A percentile compares a stretch with the other conserved stretches of the same genome.
These are phyloP conservation scores for Tephrocybe sp. DNA, from an alignment of 768 basidiomycete species.

Conservation along the genomic window DNA sequence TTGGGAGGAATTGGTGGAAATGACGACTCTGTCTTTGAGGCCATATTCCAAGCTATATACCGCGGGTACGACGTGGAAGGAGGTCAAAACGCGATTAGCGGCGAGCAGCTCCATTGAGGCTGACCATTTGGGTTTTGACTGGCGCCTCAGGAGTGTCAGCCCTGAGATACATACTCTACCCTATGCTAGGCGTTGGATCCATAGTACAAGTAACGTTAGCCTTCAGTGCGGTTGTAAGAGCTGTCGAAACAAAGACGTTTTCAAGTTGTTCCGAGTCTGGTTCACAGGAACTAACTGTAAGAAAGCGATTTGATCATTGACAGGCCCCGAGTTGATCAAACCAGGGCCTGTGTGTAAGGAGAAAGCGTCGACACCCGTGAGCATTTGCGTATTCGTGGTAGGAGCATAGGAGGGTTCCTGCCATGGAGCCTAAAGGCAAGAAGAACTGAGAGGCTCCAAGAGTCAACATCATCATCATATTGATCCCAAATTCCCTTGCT, in stretches of 20 bases:
- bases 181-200: not conserved
- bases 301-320: too few species aligned
- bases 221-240: not conserved
- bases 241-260: not conserved
- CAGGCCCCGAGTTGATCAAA: too few species aligned
- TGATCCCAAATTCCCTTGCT: too few species aligned
- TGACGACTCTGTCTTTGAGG: not conserved
- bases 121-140: not conserved
- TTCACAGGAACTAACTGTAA: too few species aligned
- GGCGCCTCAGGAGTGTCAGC: not conserved
- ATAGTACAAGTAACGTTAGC: not conserved
- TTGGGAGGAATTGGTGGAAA: slow-evolving; percentile 4
- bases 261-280: too few species aligned
- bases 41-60: not conserved
- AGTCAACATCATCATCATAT: too few species aligned
- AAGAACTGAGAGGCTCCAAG: too few species aligned
- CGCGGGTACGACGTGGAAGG: not conserved
- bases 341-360: too few species aligned
- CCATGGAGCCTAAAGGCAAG: too few species aligned
- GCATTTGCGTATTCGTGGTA: too few species aligned
- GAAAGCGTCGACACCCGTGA: too few species aligned
- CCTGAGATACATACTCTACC: not conserved
- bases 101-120: not conserved
- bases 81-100: not conserved
- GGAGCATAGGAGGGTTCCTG: too few species aligned